phyloP scores from a whole-genome alignment of 305 asterid species.

The Fraxinus sp. region DNA sequence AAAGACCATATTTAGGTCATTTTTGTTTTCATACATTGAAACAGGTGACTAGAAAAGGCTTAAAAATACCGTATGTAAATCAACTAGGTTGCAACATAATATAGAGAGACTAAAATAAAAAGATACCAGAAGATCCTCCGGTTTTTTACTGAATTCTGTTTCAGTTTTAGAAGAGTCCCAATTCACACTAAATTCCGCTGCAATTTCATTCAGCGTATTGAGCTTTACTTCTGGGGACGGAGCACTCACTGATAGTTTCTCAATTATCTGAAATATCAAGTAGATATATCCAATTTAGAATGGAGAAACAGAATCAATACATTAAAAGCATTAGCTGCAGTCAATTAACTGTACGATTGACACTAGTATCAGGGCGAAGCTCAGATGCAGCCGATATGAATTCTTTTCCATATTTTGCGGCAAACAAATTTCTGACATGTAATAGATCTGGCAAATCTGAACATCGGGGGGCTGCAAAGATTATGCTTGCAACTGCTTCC shows the following conservation, averaged over 20 bases:
- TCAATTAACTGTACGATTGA: conserved; percentile 79
- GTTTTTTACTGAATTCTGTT: conserved; percentile 64
- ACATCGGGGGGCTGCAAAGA: conserved; percentile 91
- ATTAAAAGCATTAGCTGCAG: conserved; percentile 14
- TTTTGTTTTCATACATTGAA: not conserved
- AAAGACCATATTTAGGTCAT: not conserved
- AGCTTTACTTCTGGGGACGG: conserved; percentile 70
- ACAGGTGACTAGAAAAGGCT: not conserved
- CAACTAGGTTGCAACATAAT: not conserved
- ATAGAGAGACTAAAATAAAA: not conserved
- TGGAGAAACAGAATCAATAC: not conserved
- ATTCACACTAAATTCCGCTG: conserved; percentile 48
- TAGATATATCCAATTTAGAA: not conserved
- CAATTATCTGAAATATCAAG: conserved; percentile 61
- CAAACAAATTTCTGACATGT: conserved; percentile 69
- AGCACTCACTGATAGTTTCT: conserved; percentile 72
- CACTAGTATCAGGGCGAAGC: conserved; percentile 90
- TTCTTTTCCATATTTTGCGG: conserved; percentile 88
- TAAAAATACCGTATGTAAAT: not conserved
- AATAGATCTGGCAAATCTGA: conserved; percentile 87
- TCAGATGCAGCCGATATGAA: conserved; percentile 85
- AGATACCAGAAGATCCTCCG: conserved; percentile 90
- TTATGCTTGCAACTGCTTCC: conserved; percentile 90
- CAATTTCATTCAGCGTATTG: conserved; percentile 64
- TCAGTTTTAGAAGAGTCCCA: conserved; percentile 83